A percentile compares a stretch with the other conserved stretches of the same genome.
Conservation (phyloP, 768 basidiomycete genomes). For the Dictyophora rubrovolvata region DNA sequence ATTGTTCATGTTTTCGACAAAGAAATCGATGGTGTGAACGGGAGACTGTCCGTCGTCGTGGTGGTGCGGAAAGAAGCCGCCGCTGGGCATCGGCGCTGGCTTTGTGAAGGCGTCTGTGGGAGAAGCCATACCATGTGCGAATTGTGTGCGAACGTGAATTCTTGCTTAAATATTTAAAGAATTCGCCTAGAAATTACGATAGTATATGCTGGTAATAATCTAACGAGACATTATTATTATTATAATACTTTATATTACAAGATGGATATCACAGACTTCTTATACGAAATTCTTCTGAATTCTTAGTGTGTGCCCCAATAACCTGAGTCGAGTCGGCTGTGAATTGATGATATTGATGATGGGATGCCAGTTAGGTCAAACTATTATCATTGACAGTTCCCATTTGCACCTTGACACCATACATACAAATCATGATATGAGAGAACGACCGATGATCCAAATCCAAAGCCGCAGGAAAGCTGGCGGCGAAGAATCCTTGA, state of each 20-base stretch:
- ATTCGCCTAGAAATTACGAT: background rate
- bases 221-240: background rate
- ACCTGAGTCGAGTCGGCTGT: no score
- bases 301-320: no score
- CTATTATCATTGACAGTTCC: no score
- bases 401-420: no score
- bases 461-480: no score
- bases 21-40: background rate
- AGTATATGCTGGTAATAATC: background rate
- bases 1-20: slow-evolving; percentile 1
- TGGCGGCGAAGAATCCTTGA: no score
- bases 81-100: background rate
- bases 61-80: slow-evolving; percentile 9
- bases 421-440: no score
- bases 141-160: background rate
- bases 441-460: no score
- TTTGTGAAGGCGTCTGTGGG: background rate
- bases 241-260: background rate
- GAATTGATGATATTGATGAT: no score
- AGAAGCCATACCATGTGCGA: background rate
- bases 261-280: no score
- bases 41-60: background rate
- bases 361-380: no score
- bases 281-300: no score
- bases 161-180: background rate